Evolutionary conservation across 2,329 filamentous ascomycete genomes (phyloP).

Genomic region (Sporothrix protearum): DNA sequence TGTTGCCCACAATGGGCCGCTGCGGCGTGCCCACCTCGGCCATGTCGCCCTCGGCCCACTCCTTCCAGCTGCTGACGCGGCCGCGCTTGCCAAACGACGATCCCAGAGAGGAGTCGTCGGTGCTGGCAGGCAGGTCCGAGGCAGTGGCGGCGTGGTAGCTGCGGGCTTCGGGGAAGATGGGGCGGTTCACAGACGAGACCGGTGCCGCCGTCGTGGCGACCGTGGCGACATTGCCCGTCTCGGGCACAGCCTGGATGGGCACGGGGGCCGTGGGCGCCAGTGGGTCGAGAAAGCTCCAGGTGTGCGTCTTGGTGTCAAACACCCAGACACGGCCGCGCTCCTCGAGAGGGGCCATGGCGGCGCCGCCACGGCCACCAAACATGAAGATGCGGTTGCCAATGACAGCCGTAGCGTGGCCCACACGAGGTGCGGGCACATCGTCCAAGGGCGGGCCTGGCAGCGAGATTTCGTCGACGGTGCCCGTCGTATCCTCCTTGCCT

Average conservation of each 20-base stretch:
- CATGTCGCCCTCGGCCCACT: constrained; percentile 55
- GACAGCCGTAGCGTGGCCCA: constrained; percentile 68
- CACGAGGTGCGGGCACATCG: constrained; percentile 61
- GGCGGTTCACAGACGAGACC: constrained; percentile 26
- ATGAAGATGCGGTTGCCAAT: constrained; percentile 70
- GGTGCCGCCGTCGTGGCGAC: constrained; percentile 19
- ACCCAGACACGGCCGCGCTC: constrained; percentile 74
- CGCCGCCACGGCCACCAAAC: constrained; percentile 73
- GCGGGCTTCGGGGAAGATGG: constrained; percentile 57
- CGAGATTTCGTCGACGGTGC: constrained; percentile 23
- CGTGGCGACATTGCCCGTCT: constrained; percentile 23
- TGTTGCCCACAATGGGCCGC: constrained; percentile 54
- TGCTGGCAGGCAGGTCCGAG: constrained; percentile 33
- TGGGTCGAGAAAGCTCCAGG: constrained; percentile 65
- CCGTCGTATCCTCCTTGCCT: constrained; percentile 16
- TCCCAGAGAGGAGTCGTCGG: constrained; percentile 28
- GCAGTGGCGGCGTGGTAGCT: constrained; percentile 66
- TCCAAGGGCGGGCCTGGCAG: constrained; percentile 38
- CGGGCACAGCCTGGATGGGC: constrained; percentile 23
- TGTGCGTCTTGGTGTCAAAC: constrained; percentile 61
- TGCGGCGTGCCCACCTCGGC: constrained; percentile 57
- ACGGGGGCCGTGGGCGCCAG: constrained; percentile 42
- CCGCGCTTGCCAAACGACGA: constrained; percentile 33
- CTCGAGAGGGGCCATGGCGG: constrained; percentile 65
- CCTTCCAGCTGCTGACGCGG: constrained; percentile 48